Base-by-base conservation (phyloP, 192 early-diverging fungal genomes). In the Coemansia erecta region DNA sequence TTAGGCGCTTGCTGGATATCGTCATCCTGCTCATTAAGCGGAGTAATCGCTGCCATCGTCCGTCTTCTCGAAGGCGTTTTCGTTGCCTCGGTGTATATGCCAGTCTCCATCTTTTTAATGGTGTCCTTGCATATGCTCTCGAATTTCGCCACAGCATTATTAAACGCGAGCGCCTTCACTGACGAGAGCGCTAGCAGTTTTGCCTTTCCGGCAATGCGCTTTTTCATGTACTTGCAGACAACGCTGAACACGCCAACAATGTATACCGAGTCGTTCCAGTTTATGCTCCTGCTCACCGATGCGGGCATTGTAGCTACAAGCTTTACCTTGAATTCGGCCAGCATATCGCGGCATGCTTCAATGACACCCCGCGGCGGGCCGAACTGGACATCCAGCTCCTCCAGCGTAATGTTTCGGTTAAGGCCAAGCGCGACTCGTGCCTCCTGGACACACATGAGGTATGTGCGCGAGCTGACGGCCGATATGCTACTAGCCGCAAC, bases 381-480 rank as follows among this genome's bases (percentile, higher is more conserved):
- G 18, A 74, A 62, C 68, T 70, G 61, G 4, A 80, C 77, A 23
- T 73, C 65, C 8, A 80, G 58, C 41, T 80, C 72, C 24, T 80
- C 71, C 15, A 80, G 31, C 2, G 70, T 80, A 17, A 74, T 51
- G 51, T 71, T 56, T 48, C 70, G 70, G 61, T 58, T 63, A 17
- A 80, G 64, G 0, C 72, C 68, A 19, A 80, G 65, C 10, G 63
- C 58, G 9, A 58, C 52, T 12, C 77, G 77, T 8, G 58, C 64
- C 23, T 73, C 72, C 10, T 66, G 61, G 1, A 63, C 37, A 22
- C 67, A 73, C 23, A 48, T 21, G 22, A 56, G 64, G 40, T 74
- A 80, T n/a, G 52, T 46, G 23, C 40, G 61, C 43, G 28, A 28
- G 47, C 56, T 46, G 5, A 80, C 63, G 3, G 67, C 68, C 9